These are phyloP conservation scores for Termitomyces sp. DNA, from an alignment of 768 basidiomycete genomes.

Conservation along the genomic window DNA sequence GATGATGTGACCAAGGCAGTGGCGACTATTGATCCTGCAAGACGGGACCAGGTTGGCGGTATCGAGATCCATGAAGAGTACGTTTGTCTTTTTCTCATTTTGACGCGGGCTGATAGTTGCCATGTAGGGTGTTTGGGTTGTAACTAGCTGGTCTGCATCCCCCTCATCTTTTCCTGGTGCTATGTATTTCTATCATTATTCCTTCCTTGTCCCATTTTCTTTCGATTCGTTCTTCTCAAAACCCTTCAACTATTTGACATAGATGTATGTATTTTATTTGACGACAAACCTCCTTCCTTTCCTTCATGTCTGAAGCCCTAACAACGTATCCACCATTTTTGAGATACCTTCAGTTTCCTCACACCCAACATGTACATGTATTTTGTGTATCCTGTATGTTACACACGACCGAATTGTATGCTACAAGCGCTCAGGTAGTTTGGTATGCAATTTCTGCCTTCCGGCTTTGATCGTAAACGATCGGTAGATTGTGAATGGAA, in stretches of 20 bases:
- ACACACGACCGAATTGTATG: background rate
- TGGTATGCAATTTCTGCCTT: too few species aligned
- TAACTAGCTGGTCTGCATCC: slow-evolving; percentile 11
- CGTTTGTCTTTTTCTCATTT: slow-evolving; percentile 13
- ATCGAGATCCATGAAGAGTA: slow-evolving; percentile 53
- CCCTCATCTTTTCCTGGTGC: background rate
- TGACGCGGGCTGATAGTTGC: background rate
- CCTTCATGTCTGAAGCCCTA: background rate
- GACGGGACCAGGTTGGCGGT: slow-evolving; percentile 51
- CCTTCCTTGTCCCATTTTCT: background rate
- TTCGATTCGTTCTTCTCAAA: background rate
- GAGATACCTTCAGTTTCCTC: background rate
- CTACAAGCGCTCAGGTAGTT: background rate
- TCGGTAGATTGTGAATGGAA: too few species aligned
- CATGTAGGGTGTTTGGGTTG: slow-evolving; percentile 26
- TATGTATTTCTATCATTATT: slow-evolving; percentile 10
- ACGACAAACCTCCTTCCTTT: background rate
- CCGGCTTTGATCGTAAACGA: background rate
- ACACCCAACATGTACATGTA: background rate
- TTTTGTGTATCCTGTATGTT: background rate
- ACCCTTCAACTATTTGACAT: background rate
- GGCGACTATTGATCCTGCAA: slow-evolving; percentile 34
- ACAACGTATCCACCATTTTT: background rate
- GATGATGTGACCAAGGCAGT: slow-evolving; percentile 48
- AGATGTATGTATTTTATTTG: background rate